phyloP scores from a whole-genome alignment of 2,329 filamentous ascomycete species.

The Ceratocystis cubensis region DNA sequence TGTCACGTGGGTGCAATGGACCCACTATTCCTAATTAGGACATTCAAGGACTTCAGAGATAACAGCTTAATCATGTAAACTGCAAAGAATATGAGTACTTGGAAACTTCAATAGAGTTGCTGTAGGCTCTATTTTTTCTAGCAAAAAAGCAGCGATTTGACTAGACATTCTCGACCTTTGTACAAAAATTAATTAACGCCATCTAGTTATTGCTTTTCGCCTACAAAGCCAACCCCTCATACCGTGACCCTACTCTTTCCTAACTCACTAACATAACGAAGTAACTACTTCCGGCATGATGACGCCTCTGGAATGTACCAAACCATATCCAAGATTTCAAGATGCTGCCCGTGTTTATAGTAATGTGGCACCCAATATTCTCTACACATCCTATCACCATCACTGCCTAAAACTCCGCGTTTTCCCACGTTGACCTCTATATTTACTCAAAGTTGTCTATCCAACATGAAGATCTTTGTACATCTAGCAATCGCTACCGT shows the following conservation, averaged over 20 bases:
- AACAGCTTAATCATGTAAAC: no score
- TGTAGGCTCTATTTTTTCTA: no score
- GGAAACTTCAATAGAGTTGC: no score
- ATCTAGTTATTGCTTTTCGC: no score
- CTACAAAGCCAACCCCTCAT: no score
- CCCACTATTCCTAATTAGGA: not conserved
- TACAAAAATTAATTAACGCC: no score
- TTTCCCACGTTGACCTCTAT: not conserved
- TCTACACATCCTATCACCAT: no score
- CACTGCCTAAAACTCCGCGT: no score
- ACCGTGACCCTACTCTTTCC: not conserved
- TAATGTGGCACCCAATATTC: no score
- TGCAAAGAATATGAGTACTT: no score
- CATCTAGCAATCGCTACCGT: not conserved
- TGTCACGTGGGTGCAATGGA: not conserved
- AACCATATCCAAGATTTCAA: not conserved
- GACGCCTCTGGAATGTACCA: not conserved
- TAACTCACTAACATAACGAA: not conserved
- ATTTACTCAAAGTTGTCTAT: not conserved
- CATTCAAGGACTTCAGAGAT: not conserved
- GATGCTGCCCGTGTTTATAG: not conserved
- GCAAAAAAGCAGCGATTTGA: no score
- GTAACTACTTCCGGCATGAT: not conserved
- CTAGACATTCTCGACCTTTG: no score
- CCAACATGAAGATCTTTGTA: constrained; percentile 4